These are phyloP conservation scores for Globisporangium yorkense DNA, from an alignment of 352 stramenopile genomes.

Conservation along the genomic window DNA sequence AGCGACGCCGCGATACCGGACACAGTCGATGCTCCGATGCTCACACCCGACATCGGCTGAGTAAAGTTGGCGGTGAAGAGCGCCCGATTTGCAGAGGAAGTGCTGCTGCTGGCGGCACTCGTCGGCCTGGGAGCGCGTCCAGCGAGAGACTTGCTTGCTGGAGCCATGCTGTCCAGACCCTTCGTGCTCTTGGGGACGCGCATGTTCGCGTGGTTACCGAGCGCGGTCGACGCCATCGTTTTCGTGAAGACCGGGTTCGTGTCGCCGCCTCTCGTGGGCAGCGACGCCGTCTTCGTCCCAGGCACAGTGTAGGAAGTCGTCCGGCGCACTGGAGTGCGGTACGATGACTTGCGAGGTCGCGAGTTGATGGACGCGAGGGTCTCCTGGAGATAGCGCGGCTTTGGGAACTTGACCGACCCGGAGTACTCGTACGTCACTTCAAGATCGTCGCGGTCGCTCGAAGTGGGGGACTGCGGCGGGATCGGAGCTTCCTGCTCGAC, in stretches of 20 bases:
- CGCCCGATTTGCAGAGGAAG: background rate
- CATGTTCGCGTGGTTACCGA: background rate
- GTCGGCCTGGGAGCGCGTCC: constrained; percentile 7
- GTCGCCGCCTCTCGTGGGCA: constrained; percentile 14
- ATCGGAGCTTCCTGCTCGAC: constrained; percentile 19
- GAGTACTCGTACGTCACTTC: constrained; percentile 28
- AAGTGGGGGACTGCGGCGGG: constrained; percentile 24
- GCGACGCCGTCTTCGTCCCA: constrained; percentile 9
- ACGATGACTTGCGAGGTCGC: constrained; percentile 22
- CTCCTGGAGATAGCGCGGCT: constrained; percentile 44
- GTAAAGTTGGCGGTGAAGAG: constrained; percentile 15
- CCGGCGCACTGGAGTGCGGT: constrained; percentile 7
- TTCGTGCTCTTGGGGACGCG: constrained; percentile 5
- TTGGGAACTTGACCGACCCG: constrained; percentile 12
- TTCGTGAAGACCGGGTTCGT: constrained; percentile 14
- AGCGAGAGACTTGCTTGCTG: constrained; percentile 11
- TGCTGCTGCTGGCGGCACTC: constrained; percentile 1
- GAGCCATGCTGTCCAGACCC: constrained; percentile 5
- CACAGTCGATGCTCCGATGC: background rate
- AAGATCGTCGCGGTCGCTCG: constrained; percentile 30
- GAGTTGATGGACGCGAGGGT: constrained; percentile 53
- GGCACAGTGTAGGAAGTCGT: constrained; percentile 19
- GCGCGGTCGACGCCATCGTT: constrained; percentile 3
- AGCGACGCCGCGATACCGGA: background rate
- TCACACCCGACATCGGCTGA: background rate